Evolutionary conservation across 2,329 filamentous ascomycete species (phyloP).

Genomic region (Sporothrix pallida): DNA sequence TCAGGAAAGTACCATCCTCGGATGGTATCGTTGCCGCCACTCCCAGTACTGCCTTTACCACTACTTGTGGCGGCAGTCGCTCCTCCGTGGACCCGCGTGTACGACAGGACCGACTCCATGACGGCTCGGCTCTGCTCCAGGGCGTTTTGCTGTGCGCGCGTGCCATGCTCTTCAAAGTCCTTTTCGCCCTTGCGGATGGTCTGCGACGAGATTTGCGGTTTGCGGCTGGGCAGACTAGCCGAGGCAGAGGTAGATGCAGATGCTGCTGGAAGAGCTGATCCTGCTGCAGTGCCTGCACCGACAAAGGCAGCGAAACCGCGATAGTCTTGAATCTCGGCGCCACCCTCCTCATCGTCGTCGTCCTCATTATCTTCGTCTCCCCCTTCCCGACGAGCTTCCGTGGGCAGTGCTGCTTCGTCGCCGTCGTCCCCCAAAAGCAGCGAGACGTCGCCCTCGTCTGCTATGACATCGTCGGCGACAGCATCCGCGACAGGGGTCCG

Average conservation of each 20-base stretch:
- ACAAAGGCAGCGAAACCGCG: constrained; percentile 66
- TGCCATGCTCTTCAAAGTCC: constrained; percentile 94
- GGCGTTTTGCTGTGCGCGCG: constrained; percentile 75
- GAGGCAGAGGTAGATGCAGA: background rate
- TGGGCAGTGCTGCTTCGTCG: background rate
- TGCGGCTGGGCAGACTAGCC: constrained; percentile 43
- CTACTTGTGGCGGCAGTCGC: background rate
- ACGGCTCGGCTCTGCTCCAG: constrained; percentile 82
- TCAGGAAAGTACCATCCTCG: constrained; percentile 77
- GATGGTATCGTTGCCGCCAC: constrained; percentile 59
- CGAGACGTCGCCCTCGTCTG: background rate
- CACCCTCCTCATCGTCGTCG: constrained; percentile 39
- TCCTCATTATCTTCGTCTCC: constrained; percentile 38
- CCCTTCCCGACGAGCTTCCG: background rate
- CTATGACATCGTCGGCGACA: background rate
- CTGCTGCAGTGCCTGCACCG: background rate
- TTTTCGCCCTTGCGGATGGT: constrained; percentile 93
- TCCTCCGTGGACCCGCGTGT: constrained; percentile 74
- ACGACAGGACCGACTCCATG: constrained; percentile 85
- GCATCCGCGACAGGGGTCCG: background rate
- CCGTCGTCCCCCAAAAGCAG: constrained; percentile 33
- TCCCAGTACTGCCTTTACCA: background rate
- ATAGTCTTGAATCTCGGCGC: constrained; percentile 78
- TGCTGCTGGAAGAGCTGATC: background rate
- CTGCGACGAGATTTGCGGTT: constrained; percentile 60